Conservation (phyloP, 192 early-diverging fungal genomes). For the Backusella luteola region DNA sequence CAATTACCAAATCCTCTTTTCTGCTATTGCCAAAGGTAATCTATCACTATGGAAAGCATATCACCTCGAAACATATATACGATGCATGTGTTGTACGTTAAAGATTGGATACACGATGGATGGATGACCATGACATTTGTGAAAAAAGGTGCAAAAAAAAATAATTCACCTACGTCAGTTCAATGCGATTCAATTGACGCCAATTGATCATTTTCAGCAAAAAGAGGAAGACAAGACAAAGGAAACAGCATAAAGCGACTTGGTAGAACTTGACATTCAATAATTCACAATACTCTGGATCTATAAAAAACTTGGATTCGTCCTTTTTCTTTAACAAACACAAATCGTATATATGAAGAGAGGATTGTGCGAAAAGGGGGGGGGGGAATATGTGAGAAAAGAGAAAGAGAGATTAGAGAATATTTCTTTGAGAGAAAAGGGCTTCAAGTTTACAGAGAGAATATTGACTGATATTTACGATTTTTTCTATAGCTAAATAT, state of each 20-base stretch:
- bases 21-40: slow-evolving; percentile 10
- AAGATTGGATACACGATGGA: background rate
- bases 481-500: slow-evolving; percentile 39
- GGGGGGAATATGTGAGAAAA: background rate
- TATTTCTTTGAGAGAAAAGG: background rate
- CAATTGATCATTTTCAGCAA: background rate
- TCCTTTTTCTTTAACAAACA: background rate
- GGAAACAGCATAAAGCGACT: background rate
- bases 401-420: background rate
- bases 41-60: background rate
- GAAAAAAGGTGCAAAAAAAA: too few species aligned
- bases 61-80: background rate
- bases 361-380: background rate
- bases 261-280: background rate
- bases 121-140: too few species aligned
- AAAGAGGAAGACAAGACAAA: background rate
- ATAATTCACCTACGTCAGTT: background rate
- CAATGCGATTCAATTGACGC: background rate
- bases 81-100: background rate
- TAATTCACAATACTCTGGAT: background rate
- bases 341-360: background rate
- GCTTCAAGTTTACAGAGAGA: background rate
- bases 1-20: slow-evolving; percentile 10
- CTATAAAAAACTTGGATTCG: background rate
- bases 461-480: background rate